Conservation (phyloP, 345 rosid species). For the Acer campestre region DNA sequence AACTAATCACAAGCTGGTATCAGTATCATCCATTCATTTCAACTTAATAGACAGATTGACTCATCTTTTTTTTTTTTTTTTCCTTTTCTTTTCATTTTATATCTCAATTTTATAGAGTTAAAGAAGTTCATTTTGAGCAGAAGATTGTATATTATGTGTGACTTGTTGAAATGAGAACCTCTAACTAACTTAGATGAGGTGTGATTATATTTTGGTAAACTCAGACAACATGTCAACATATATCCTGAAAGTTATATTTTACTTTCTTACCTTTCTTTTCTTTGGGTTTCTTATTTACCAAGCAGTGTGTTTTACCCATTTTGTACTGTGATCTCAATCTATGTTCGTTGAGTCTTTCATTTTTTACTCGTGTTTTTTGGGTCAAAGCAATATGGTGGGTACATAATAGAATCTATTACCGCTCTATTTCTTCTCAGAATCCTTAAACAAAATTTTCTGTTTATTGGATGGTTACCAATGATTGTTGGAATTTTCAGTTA, state of each 20-base stretch:
- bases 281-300: background rate
- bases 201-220: no score
- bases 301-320: no score
- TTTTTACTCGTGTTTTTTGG: no score
- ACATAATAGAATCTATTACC: background rate
- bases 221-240: no score
- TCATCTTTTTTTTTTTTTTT: background rate
- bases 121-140: background rate
- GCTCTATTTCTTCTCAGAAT: background rate
- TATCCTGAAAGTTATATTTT: background rate
- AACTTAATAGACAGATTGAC: background rate
- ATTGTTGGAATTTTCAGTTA: background rate
- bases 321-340: background rate
- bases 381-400: background rate
- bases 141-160: background rate
- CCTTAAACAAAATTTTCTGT: no score
- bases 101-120: background rate
- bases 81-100: background rate
- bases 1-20: background rate
- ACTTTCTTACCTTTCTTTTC: background rate
- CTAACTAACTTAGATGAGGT: background rate
- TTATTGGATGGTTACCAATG: no score
- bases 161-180: background rate
- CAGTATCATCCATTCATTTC: background rate
- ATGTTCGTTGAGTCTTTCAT: background rate